Base-by-base conservation (phyloP, 306 rosid genomes). In the Vigna angularis region DNA sequence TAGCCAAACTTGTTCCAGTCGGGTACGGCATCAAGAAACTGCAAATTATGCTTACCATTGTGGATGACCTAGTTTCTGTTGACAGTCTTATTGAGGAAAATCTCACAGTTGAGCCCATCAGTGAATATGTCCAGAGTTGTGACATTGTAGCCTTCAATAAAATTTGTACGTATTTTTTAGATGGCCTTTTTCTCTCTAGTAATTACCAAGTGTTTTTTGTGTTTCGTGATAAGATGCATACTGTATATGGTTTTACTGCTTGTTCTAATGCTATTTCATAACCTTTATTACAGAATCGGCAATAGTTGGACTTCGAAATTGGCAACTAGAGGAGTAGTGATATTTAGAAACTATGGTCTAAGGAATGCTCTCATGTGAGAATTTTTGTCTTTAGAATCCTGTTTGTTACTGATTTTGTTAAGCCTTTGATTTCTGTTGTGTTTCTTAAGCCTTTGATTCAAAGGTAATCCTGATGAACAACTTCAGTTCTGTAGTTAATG, bases 11-110 rank as follows among this genome's bases (percentile, higher is more conserved):
- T 44, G 95, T 66, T 1, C 81, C 98, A 42, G 98, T 94, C 83
- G 98, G 97, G 55, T 94, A 92, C n/a, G 98, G 98, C 62, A 94
- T 94, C 50, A 94, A 94, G 97, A 94, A 94, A 77, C 10, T 94
- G 81, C 90, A 87, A 57, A 89, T 94, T 57, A 87, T 90, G 97
- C 82, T 94, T 10, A 80, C 97, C 15, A 88, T 90, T 69, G 91
- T 92, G 55, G 97, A 94, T 73, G 97, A 94, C 83, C 82, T 92
- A 10, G 97, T 92, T 71, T 94, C 98, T 13, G 95, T 92, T 1
- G 98, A 94, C 81, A 17, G 0, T 9, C 96, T 94, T 70, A 84
- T 94, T 56, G 98, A 94, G 79, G 98, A 94, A 0, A 51, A 6
- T 4, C 97, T 94, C 47, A 75, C 74, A 0, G 87, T 4, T 4